Evolutionary conservation across 1,284 basidiomycete species (phyloP).

Genomic region (Coniferiporia sulphurascens): DNA sequence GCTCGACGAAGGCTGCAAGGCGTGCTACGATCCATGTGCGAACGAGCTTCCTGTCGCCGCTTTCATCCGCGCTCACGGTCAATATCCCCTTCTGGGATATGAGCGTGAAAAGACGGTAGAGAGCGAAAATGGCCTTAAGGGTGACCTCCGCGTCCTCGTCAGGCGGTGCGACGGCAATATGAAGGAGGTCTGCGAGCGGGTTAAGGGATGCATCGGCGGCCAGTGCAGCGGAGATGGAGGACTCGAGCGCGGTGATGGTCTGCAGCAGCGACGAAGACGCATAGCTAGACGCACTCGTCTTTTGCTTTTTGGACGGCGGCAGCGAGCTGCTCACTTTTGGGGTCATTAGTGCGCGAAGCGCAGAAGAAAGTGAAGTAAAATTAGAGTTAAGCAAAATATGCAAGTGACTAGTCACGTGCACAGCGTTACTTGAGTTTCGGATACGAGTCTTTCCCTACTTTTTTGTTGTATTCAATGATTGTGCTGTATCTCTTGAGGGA

Average conservation of each 20-base stretch:
- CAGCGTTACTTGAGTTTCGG: background rate
- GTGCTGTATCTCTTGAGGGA: too few species aligned
- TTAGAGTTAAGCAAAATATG: too few species aligned
- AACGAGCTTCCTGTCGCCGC: constrained; percentile 60
- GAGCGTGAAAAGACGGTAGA: constrained; percentile 76
- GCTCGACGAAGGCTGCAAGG: constrained; percentile 60
- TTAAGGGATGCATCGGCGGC: constrained; percentile 65
- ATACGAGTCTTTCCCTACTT: too few species aligned
- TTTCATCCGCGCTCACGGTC: constrained; percentile 31
- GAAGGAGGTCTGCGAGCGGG: constrained; percentile 70
- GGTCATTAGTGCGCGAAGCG: background rate
- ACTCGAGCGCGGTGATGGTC: constrained; percentile 38
- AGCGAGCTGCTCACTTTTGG: background rate
- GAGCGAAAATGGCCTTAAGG: constrained; percentile 76
- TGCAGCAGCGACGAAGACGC: background rate
- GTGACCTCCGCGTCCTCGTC: constrained; percentile 46
- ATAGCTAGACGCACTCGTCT: background rate
- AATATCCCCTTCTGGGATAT: constrained; percentile 61
- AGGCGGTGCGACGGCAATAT: constrained; percentile 39
- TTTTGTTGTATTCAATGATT: too few species aligned
- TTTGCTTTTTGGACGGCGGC: constrained; percentile 9
- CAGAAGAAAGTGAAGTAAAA: too few species aligned
- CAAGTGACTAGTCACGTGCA: background rate
- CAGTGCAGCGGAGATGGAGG: constrained; percentile 44
- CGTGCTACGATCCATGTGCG: constrained; percentile 73